phyloP scores from a whole-genome alignment of 208 protist genomes.

The Crithidia fasciculata region DNA sequence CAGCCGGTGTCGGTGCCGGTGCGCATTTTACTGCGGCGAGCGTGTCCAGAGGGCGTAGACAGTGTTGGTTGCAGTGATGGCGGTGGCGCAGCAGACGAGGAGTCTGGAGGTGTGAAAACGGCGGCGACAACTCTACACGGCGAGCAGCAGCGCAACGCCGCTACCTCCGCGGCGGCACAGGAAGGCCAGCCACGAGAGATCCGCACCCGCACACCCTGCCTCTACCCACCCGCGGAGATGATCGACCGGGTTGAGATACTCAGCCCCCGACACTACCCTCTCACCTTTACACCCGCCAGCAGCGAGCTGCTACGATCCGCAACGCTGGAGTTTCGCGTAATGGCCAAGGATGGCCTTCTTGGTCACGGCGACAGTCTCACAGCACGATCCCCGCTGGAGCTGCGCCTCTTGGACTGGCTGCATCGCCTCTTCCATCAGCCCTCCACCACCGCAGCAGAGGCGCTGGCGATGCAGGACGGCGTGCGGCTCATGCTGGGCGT shows the following conservation, averaged over 20 bases:
- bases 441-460: constrained; percentile 30
- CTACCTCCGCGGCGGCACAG: constrained; percentile 25
- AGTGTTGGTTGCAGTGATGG: too few species aligned
- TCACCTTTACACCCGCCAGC: constrained; percentile 32
- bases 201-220: constrained; percentile 69
- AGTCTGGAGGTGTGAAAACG: not conserved
- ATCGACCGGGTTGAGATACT: constrained; percentile 78
- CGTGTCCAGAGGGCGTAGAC: too few species aligned
- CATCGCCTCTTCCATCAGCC: constrained; percentile 56
- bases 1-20: constrained; percentile 73
- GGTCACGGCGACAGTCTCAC: not conserved
- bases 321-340: constrained; percentile 28
- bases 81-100: not conserved
- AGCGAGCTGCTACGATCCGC: constrained; percentile 19
- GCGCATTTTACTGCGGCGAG: constrained; percentile 47
- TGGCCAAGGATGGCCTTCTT: constrained; percentile 19
- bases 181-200: constrained; percentile 37
- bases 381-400: constrained; percentile 35
- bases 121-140: not conserved
- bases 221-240: constrained; percentile 70
- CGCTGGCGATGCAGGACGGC: constrained; percentile 65
- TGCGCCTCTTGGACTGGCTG: constrained; percentile 64
- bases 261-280: constrained; percentile 64
- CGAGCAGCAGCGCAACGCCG: too few species aligned
- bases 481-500: constrained; percentile 48